These are phyloP conservation scores for Aphanocladium album DNA, from an alignment of 2,329 filamentous ascomycete genomes.

Conservation along the genomic window DNA sequence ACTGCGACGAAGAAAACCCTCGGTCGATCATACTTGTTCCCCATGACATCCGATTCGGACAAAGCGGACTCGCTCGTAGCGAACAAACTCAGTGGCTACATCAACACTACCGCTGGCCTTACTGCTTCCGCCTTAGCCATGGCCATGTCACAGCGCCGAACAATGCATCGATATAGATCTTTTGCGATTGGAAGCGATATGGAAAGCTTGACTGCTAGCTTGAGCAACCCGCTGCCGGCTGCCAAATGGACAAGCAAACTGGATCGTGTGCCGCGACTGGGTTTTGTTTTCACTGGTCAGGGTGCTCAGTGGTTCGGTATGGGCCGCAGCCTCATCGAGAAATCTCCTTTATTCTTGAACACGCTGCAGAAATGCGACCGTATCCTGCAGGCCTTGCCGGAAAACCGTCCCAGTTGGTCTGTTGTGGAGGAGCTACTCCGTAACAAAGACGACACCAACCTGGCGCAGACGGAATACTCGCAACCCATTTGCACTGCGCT, in stretches of 20 bases:
- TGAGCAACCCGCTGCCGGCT: background rate
- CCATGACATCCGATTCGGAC: constrained; percentile 17
- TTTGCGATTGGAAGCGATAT: constrained; percentile 17
- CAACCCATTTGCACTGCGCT: constrained; percentile 37
- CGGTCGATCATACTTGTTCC: background rate
- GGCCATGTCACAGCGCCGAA: constrained; percentile 23
- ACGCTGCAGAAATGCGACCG: constrained; percentile 11
- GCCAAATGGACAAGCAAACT: background rate
- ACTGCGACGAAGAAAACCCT: background rate
- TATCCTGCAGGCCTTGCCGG: background rate
- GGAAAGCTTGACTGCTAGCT: background rate
- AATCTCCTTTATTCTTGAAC: constrained; percentile 15
- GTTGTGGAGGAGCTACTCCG: background rate
- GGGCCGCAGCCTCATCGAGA: constrained; percentile 5
- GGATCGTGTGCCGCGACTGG: constrained; percentile 5
- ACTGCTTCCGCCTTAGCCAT: constrained; percentile 23
- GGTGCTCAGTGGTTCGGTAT: constrained; percentile 22
- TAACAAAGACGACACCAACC: background rate
- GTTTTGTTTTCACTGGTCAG: constrained; percentile 25
- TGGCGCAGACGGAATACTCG: constrained; percentile 43
- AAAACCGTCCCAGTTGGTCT: constrained; percentile 8
- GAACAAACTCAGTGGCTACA: constrained; percentile 19
- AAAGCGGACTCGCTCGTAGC: constrained; percentile 11
- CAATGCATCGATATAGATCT: constrained; percentile 17
- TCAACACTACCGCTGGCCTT: constrained; percentile 21